These are phyloP conservation scores for Yarrowia sp. DNA, from an alignment of 805 yeast genomes.

Conservation along the genomic window DNA sequence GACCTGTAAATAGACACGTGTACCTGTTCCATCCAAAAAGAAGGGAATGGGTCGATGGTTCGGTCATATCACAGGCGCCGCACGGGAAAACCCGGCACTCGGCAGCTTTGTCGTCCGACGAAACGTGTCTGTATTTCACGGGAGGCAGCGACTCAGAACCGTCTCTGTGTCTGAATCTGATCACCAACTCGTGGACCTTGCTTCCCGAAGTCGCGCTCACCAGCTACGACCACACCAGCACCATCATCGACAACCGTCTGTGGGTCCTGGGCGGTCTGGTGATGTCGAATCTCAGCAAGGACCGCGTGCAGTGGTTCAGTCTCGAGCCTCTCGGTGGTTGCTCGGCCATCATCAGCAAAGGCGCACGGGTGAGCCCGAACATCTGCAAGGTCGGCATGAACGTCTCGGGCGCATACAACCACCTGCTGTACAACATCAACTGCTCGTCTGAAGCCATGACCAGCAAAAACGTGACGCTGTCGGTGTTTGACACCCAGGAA, in stretches of 20 bases:
- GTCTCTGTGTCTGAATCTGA: neutral
- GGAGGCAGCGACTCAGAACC: slow-evolving; percentile 7
- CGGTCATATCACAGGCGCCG: neutral
- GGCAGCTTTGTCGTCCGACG: neutral
- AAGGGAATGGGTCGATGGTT: slow-evolving; percentile 20
- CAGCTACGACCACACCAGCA: slow-evolving; percentile 16
- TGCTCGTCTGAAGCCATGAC: slow-evolving; percentile 25
- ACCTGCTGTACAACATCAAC: slow-evolving; percentile 16
- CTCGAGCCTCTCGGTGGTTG: neutral
- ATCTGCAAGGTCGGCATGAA: slow-evolving; percentile 25
- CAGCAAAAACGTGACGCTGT: slow-evolving; percentile 22
- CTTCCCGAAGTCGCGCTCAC: neutral
- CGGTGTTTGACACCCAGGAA: slow-evolving; percentile 7
- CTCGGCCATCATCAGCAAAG: slow-evolving; percentile 11
- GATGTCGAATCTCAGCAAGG: slow-evolving; percentile 13
- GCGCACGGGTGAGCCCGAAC: slow-evolving; percentile 1
- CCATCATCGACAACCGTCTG: neutral
- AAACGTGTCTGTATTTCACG: slow-evolving; percentile 2
- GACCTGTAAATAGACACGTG: neutral
- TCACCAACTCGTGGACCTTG: neutral
- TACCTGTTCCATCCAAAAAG: neutral
- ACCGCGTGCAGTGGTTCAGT: slow-evolving; percentile 5
- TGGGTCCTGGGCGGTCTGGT: slow-evolving; percentile 15
- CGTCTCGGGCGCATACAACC: slow-evolving; percentile 1
- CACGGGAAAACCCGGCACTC: slow-evolving; percentile 20